phyloP scores from a whole-genome alignment of 129 eudicot species.

The Centella asiatica region DNA sequence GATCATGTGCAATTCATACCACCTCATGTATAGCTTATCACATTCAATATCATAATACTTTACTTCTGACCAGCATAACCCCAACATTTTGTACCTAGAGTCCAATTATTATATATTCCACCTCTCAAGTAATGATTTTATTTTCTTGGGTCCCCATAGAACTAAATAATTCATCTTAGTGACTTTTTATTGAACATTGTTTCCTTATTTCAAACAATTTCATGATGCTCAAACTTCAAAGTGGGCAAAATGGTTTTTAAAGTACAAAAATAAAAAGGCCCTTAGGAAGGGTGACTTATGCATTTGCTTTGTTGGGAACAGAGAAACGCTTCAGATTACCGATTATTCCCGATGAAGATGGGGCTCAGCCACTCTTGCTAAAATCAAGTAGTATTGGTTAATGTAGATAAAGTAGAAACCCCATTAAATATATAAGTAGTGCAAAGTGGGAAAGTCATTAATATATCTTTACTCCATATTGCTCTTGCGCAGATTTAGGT shows the following conservation, averaged over 20 bases:
- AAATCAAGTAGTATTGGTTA: constrained; percentile 13
- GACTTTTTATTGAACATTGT: not conserved
- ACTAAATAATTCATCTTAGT: not conserved
- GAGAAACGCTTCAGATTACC: not conserved
- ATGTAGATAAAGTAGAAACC: constrained; percentile 13
- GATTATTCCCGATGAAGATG: not conserved
- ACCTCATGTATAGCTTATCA: not conserved
- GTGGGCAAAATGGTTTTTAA: not conserved
- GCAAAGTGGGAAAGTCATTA: constrained; percentile 16
- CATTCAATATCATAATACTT: no score
- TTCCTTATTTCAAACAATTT: constrained; percentile 2
- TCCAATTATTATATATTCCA: constrained; percentile 1
- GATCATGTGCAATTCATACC: not conserved
- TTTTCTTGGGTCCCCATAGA: not conserved
- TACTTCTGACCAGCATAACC: not conserved
- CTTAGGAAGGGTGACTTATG: not conserved
- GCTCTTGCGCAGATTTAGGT: constrained; percentile 15
- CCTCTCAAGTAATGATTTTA: not conserved
- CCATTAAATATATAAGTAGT: constrained; percentile 13
- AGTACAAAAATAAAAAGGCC: not conserved
- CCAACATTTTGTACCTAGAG: not conserved
- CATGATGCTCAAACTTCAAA: not conserved
- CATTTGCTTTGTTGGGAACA: constrained; percentile 4
- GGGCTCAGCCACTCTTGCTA: not conserved
- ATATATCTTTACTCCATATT: constrained; percentile 15